phyloP scores from a whole-genome alignment of 352 stramenopile genomes.

The Phytophthora aleatoria region DNA sequence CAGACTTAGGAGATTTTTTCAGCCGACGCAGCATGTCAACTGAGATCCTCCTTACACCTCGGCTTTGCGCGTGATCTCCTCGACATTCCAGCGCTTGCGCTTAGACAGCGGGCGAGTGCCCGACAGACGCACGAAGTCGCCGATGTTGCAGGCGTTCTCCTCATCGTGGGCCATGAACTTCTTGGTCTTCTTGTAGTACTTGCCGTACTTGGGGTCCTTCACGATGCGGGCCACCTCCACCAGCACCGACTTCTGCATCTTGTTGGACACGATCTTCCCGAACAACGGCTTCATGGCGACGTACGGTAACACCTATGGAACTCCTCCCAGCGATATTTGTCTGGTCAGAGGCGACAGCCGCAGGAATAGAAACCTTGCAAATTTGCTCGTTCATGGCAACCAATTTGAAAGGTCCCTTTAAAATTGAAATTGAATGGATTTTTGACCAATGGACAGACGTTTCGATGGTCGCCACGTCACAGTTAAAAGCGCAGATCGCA shows the following conservation, averaged over 20 bases:
- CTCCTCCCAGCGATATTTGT: constrained; percentile 26
- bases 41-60: constrained; percentile 59
- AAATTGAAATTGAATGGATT: not conserved
- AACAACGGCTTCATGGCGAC: constrained; percentile 90
- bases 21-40: constrained; percentile 5
- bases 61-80: constrained; percentile 89
- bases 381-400: not conserved
- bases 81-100: constrained; percentile 89
- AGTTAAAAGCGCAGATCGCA: constrained; percentile 12
- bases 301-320: not conserved
- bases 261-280: constrained; percentile 95
- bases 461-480: constrained; percentile 20
- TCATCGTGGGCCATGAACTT: constrained; percentile 99
- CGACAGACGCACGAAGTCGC: constrained; percentile 84
- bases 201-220: constrained; percentile 95
- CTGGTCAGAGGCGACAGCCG: constrained; percentile 27
- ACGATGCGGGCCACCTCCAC: constrained; percentile 94
- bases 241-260: constrained; percentile 97
- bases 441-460: constrained; percentile 18
- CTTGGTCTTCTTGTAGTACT: constrained; percentile 95
- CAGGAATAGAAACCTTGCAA: not conserved
- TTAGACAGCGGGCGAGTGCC: constrained; percentile 83
- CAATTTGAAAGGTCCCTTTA: too few relatives aligned
- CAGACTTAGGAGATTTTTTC: not conserved
- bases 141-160: constrained; percentile 92